Conservation (phyloP, 306 rosid genomes). For the Inga laurina region DNA sequence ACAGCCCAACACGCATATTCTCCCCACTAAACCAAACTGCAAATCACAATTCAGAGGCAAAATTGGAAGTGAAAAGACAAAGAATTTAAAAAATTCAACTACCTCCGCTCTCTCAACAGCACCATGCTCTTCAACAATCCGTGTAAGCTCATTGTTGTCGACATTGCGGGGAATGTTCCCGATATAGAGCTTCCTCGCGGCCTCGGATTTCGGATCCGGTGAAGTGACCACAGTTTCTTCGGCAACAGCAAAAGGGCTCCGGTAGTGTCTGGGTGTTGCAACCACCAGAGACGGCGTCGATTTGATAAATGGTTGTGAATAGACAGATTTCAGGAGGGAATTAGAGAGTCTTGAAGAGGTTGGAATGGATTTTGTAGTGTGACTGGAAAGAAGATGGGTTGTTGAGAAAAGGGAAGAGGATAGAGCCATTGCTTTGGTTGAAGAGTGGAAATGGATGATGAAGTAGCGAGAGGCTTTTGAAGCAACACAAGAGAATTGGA, state of each 20-base stretch:
- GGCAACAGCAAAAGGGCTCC: conserved; percentile 57
- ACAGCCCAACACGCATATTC: background rate
- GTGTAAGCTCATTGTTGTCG: conserved; percentile 61
- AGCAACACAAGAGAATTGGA: background rate
- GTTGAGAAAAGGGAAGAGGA: conserved; percentile 53
- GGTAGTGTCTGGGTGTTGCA: conserved; percentile 18
- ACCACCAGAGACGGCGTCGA: conserved; percentile 28
- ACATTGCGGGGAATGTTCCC: conserved; percentile 89
- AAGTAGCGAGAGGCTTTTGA: background rate
- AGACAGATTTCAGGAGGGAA: conserved; percentile 36
- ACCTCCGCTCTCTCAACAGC: conserved; percentile 92
- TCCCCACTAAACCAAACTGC: background rate
- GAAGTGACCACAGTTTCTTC: conserved; percentile 49
- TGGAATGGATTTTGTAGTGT: conserved; percentile 37
- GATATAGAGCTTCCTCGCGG: conserved; percentile 69
- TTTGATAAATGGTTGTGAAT: conserved; percentile 33
- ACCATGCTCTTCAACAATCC: conserved; percentile 78
- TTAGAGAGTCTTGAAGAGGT: conserved; percentile 35
- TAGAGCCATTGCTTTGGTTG: conserved; percentile 54
- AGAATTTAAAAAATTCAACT: background rate
- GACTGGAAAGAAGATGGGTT: conserved; percentile 47
- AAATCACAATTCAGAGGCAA: background rate
- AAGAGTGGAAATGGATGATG: background rate
- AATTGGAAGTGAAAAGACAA: background rate
- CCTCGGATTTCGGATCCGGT: conserved; percentile 42